Base-by-base conservation (phyloP, 768 basidiomycete genomes). In the Agaricus blazei region DNA sequence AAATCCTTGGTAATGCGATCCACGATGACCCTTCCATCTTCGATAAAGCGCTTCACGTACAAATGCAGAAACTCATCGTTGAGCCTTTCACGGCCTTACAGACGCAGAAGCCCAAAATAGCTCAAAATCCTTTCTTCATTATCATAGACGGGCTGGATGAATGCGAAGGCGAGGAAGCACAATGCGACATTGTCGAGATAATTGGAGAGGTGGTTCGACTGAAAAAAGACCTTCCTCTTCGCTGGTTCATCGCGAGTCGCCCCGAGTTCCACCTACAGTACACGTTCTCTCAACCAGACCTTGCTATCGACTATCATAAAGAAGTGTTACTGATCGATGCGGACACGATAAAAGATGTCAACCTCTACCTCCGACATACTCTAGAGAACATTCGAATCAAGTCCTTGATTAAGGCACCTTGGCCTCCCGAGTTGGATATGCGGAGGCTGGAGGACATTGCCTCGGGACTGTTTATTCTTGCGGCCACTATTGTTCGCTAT, bases 101-200 rank as follows among this genome's bases (percentile, higher is more conserved):
- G 19, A 24, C 9, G 3, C 28, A 29, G 15, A 37, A 19, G 26
- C 12, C 11, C 7, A n/a, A 15, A 3, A 5, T 28, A 9, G 3
- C 3, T 27, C 50, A 5, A 11, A 8, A 23, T 2, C 49, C 58
- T 9, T 28, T 48, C 7, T 23, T 56, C 6, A 34, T 59, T 12
- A 19, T 59, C 1, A 19, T 59, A 6, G 58, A 59, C 34, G 58
- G 53, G 3, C 34, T 59, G 3, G 58, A 59, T 31, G 58, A 59
- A 37, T 59, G 58, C 38, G 11, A 48, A 0, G 50, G 49, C 3
- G 29, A 26, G 4, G 24, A 46, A 1, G 23, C 27, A 12, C 54
- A 52, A 38, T 26, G 46, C 9, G 54, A 49, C 1, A n/a, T 55
- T 11, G 36, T 55, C 28, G 46, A 6, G 46, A 49, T 34, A 2